Base-by-base conservation (phyloP, 2,329 filamentous ascomycete genomes). In the Aspergillus unguis region DNA sequence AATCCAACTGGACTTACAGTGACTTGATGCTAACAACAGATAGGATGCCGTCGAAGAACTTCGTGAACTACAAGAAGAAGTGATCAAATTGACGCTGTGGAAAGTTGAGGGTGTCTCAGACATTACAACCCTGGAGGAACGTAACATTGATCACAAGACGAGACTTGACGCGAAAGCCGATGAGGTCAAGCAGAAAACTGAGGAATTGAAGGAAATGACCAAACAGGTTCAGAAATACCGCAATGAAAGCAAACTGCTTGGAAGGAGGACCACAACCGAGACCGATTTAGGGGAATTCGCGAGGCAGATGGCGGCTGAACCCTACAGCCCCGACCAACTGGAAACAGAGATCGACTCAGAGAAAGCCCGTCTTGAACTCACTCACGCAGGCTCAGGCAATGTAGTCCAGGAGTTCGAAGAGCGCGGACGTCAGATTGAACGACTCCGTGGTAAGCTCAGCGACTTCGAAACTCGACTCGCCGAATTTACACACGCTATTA, bases 101-200 rank as follows among this genome's bases (percentile, higher is more conserved):
- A 74, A 82, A 0, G 81, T 95, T 29, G 94, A 99, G 75, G 92
- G 90, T 1, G 70, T 78, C n/a, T 96, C 91, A 0, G 94, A 99
- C 63, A 71, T 87, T 2, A 78, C 83, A 41, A 81, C 82, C 5
- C 76, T 96, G n/a, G 81, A 83, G 61, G 75, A 76, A 11, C 85
- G 85, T 53, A 90, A 90, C 60, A 62, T 69, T 6, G 77, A 82
- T 44, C 82, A 90, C 53, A 77, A 79, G 50, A 65, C 75, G 4
- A 68, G 69, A 9, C 68, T 77, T 0, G 71, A 76, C 38, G 62
- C 69, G 10, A 73, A 75, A 23, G 63, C 72, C 33, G 64, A 70
- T 33, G 72, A 76, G n/a, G 61, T 72, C 4, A 67, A 73, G 9
- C 59, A 65, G 6, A 72, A 72, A 10, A 37, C n/a, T 61, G 36